Base-by-base conservation (phyloP, 352 stramenopile species). In the Pythium phragmiticola region DNA sequence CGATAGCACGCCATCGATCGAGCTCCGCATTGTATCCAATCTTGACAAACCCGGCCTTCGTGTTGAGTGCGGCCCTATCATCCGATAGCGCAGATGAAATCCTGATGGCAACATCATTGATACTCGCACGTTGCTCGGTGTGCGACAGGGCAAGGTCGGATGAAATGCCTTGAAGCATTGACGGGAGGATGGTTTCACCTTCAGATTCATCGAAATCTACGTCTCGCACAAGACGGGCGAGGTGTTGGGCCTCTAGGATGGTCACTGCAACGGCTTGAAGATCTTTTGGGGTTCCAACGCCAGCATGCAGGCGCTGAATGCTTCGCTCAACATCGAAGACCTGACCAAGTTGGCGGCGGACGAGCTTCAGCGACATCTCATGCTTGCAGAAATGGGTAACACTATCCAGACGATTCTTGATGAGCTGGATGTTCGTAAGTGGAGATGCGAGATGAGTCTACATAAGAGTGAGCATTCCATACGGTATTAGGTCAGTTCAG, bases 291-390 rank as follows among this genome's bases (percentile, higher is more conserved):
- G 81, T 90, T 12, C 78, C 84, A 0, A 74, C 68, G 9, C 77
- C 67, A 30, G 85, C 75, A 3, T 78, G 82, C n/a, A 90, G 59
- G 7, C 84, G 78, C 63, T 89, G 81, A 5, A 92, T 60, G 39
- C 81, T 90, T 5, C 84, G 68, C 48, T 92, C 84, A 67, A 92
- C 77, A 65, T 92, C 84, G 47, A 82, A 88, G 0, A 90, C 70
- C 13, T 90, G 70, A 14, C 48, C 53, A 16, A 89, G 69, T 36
- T 86, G 75, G 47, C 87, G 88, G 2, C 78, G 75, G 0, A 73
- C 71, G 4, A 70, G 72, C 26, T 80, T 80, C 45, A 88, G 66
- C 26, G 87, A 33, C 19, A 69, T 72, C n/a, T 85, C 76, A 8
- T 84, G 66, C 3, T 65, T 54, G 21, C 73, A 70, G 42, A 92